These are phyloP conservation scores for Gardenia jasminoides DNA, from an alignment of 257 asterid genomes.

Conservation along the genomic window DNA sequence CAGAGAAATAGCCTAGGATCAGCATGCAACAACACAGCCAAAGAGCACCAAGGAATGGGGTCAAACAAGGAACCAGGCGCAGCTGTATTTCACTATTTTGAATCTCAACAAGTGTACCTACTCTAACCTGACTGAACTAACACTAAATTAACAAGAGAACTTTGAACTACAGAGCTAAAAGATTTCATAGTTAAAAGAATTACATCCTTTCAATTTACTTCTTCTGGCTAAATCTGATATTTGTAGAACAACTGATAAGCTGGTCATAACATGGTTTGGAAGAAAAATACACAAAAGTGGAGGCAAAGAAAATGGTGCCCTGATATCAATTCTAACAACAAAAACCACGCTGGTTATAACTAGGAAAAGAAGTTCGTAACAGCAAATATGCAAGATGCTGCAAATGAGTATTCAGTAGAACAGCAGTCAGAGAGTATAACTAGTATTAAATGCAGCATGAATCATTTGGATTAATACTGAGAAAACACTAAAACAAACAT, in stretches of 20 bases:
- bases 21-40: neutral
- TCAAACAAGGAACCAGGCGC: neutral
- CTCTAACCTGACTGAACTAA: neutral
- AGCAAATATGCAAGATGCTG: neutral
- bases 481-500: neutral
- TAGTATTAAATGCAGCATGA: neutral
- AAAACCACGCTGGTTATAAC: neutral
- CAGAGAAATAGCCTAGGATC: neutral
- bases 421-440: neutral
- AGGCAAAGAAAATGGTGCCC: neutral
- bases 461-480: neutral
- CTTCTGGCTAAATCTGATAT: neutral
- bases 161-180: neutral
- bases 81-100: neutral
- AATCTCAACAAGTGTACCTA: neutral
- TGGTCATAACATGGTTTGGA: neutral
- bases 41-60: neutral
- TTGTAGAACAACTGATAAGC: neutral
- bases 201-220: no score
- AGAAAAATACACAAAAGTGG: neutral
- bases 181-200: neutral
- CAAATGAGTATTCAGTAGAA: neutral
- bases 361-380: neutral
- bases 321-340: neutral
- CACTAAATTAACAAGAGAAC: neutral